Evolutionary conservation across 75 land plant genomes (phyloP), one percentile per base, ranked within the genome.

Genomic region (Larix kaempferi): DNA sequence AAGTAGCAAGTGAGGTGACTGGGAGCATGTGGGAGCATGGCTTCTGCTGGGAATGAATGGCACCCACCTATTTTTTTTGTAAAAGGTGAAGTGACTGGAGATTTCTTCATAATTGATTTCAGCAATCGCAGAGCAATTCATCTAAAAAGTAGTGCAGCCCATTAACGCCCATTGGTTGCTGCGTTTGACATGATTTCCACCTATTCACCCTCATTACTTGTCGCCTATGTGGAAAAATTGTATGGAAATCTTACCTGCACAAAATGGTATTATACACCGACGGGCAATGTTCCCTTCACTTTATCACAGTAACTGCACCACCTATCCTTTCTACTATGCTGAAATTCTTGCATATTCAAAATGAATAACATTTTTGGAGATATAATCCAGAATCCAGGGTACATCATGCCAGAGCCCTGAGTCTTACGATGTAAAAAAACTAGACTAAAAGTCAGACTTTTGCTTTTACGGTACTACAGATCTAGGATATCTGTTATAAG

Each of bases 1-100:
- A 72, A 79, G 83, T 59, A 86, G 88, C 49, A 78, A 82, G 39
- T 65, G 69, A n/a, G n/a, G n/a, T n/a, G n/a, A n/a, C n/a, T n/a
- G n/a, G n/a, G n/a, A n/a, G n/a, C n/a, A n/a, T 39, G 44, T 37
- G n/a, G 5, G 39, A 67, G 19, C 23, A 39, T 39, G 22, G 39
- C 39, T 39, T 67, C 21, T 8, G 37, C 72, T 67, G 6, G 1
- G 22, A 67, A 27, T 10, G 21, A n/a, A 37, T 3, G 39, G 39
- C 17, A 67, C 44, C 5, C n/a, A n/a, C 23, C 72, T 39, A 23
- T 69, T 39, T 39, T 8, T 37, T 7, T 41, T 19, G 3, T 69
- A 11, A 19, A 29, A 23, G 52, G 7, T 65, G 35, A 69, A 69
- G 44, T 69, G 37, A 35, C 7, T 21, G 41, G 27, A 74, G 52